Evolutionary conservation across 176 grass and related monocot genomes (phyloP).

Genomic region (Carex myosuroides): DNA sequence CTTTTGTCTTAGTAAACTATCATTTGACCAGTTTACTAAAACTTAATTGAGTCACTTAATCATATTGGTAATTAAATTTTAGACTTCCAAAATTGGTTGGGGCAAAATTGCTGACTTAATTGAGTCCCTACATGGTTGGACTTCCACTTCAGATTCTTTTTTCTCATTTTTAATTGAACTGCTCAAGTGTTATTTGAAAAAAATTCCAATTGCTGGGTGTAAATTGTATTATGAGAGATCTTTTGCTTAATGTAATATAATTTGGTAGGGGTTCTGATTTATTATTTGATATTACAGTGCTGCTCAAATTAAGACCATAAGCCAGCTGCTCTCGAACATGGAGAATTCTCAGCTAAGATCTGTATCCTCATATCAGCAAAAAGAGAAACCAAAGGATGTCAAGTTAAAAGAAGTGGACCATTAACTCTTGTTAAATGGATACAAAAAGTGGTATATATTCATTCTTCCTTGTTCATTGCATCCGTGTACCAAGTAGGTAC

Average conservation of each 20-base stretch:
- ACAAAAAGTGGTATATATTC: neutral
- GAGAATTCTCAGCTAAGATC: conserved; percentile 61
- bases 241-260: neutral
- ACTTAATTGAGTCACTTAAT: neutral
- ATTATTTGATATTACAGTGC: conserved; percentile 32
- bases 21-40: neutral
- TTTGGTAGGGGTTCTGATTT: neutral
- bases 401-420: conserved; percentile 5
- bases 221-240: neutral
- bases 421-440: neutral
- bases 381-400: conserved; percentile 24
- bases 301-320: conserved; percentile 71
- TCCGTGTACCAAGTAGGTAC: neutral
- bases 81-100: neutral
- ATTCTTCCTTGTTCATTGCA: neutral
- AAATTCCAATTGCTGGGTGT: neutral
- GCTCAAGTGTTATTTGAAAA: neutral
- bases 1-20: neutral
- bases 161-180: neutral
- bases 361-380: conserved; percentile 3
- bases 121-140: no score
- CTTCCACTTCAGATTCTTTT: neutral
- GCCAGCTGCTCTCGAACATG: conserved; percentile 67
- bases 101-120: neutral
- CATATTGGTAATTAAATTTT: neutral